These are phyloP conservation scores for Ramularia collo-cygni DNA, from an alignment of 2,329 filamentous ascomycete genomes.

Conservation along the genomic window DNA sequence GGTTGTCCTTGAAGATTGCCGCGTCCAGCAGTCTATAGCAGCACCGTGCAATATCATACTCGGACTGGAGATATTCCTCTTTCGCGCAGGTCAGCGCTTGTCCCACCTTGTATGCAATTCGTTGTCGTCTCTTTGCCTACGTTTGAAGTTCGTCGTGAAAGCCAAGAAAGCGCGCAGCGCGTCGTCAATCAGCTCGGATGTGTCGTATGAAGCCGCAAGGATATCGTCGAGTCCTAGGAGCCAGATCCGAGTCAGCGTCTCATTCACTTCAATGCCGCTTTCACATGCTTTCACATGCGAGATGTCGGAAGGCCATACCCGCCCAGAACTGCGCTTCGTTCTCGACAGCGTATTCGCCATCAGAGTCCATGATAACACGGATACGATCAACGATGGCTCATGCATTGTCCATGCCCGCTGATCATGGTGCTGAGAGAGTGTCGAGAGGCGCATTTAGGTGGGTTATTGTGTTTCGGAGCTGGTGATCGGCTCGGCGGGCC, in stretches of 20 bases:
- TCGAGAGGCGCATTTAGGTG: no score
- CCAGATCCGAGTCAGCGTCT: constrained; percentile 8
- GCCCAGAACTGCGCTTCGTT: constrained; percentile 85
- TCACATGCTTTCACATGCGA: not conserved
- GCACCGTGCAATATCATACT: constrained; percentile 74
- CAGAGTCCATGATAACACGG: constrained; percentile 49
- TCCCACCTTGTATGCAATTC: constrained; percentile 1
- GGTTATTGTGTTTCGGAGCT: no score
- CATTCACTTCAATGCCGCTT: constrained; percentile 6
- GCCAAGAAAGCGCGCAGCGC: constrained; percentile 76
- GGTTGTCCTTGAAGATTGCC: constrained; percentile 64
- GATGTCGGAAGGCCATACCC: constrained; percentile 48
- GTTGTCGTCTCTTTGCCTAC: constrained; percentile 32
- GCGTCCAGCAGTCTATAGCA: constrained; percentile 72
- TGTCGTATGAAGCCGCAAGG: constrained; percentile 51
- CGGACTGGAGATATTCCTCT: constrained; percentile 66
- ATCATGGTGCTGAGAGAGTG: no score
- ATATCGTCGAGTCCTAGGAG: constrained; percentile 59
- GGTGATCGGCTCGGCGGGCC: no score
- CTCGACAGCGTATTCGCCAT: constrained; percentile 63
- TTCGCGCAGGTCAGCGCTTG: constrained; percentile 16
- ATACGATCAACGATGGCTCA: not conserved
- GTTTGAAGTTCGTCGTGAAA: constrained; percentile 66
- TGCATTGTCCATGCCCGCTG: not conserved
- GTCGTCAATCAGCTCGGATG: constrained; percentile 70